These are phyloP conservation scores for Xylaria sp. DNA, from an alignment of 2,329 filamentous ascomycete species.

Conservation along the genomic window DNA sequence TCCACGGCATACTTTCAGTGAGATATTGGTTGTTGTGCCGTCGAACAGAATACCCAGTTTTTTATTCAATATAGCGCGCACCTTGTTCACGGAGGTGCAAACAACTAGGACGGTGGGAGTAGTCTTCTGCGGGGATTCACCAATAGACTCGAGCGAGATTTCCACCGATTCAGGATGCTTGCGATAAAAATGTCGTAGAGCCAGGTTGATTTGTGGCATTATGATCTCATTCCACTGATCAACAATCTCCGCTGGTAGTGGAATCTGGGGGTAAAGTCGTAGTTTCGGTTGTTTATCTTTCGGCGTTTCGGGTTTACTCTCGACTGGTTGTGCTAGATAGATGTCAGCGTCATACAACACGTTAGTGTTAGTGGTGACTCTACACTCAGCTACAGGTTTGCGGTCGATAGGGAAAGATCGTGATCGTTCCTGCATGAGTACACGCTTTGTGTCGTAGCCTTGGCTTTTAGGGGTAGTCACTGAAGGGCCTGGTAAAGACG, in stretches of 20 bases:
- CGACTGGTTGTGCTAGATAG: slow-evolving; percentile 31
- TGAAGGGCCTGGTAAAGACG: slow-evolving; percentile 39
- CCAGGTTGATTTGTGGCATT: slow-evolving; percentile 77
- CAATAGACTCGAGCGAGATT: slow-evolving; percentile 79
- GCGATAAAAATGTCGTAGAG: slow-evolving; percentile 75
- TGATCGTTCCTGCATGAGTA: slow-evolving; percentile 24
- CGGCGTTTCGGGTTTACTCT: slow-evolving; percentile 31
- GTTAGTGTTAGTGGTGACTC: slow-evolving; percentile 9
- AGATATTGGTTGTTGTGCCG: slow-evolving; percentile 63
- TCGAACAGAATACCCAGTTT: slow-evolving; percentile 74
- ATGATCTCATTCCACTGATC: slow-evolving; percentile 77
- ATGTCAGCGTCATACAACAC: slow-evolving; percentile 34
- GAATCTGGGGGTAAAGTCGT: slow-evolving; percentile 68
- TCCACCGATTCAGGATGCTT: slow-evolving; percentile 81
- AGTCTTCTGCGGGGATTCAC: slow-evolving; percentile 72
- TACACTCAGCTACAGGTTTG: slow-evolving; percentile 37
- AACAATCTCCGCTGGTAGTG: slow-evolving; percentile 68
- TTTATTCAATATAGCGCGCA: slow-evolving; percentile 76
- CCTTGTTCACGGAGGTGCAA: slow-evolving; percentile 78
- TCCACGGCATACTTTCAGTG: slow-evolving; percentile 77
- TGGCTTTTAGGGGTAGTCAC: slow-evolving; percentile 9
- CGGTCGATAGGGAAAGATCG: slow-evolving; percentile 22
- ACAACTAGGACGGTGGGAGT: slow-evolving; percentile 80
- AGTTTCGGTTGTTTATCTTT: slow-evolving; percentile 55
- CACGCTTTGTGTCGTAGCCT: slow-evolving; percentile 32